Base-by-base conservation (phyloP, 2,329 filamentous ascomycete species). In the Beauveria australis region DNA sequence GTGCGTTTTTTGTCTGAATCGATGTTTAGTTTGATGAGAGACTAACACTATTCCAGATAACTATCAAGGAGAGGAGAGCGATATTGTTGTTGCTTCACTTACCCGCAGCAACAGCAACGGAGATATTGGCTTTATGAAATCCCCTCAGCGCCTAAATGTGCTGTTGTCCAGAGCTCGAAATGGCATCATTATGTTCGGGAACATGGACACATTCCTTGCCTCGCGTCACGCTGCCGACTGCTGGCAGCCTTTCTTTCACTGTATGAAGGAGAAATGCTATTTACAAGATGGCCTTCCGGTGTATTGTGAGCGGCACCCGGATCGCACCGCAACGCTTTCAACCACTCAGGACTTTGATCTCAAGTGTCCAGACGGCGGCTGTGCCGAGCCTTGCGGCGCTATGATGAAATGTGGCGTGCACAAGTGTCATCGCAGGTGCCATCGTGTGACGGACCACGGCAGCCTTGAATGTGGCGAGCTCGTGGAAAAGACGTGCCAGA, bases 51-150 rank as follows among this genome's bases (percentile, higher is more conserved):
- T 0, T 5, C 2, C 22, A 87, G 88, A 92, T 63, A 92, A 92
- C 63, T 92, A 89, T 62, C 89, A 92, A 69, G 88, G 89, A 1
- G 89, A 92, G 67, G 89, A 92, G 64, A 85, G 83, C 41, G 83
- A 91, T 1, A 87, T 92, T n/a, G 85, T 91, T 0, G 80, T 92
- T 8, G 82, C 76, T 0, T 88, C 85, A 0, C 70, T 92, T 12
- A 89, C 87, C 0, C 75, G 89, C 5, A 88, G 87, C 69, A 92
- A 92, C 64, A 61, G 66, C 0, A 67, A 68, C 0, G 80, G 82
- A 0, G 84, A 91, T 1, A 89, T 91, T 37, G 89, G 89, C 0
- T 92, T 92, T 68, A 84, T 92, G 77, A 68, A 75, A 0, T 30
- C 28, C 28, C 28, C 28, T 77, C 82, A 92, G 65, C 78, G 89